A percentile compares a stretch with the other conserved stretches of the same genome.
These are phyloP conservation scores for Rhodotorula paludigena DNA, from an alignment of 768 basidiomycete species.

Conservation along the genomic window DNA sequence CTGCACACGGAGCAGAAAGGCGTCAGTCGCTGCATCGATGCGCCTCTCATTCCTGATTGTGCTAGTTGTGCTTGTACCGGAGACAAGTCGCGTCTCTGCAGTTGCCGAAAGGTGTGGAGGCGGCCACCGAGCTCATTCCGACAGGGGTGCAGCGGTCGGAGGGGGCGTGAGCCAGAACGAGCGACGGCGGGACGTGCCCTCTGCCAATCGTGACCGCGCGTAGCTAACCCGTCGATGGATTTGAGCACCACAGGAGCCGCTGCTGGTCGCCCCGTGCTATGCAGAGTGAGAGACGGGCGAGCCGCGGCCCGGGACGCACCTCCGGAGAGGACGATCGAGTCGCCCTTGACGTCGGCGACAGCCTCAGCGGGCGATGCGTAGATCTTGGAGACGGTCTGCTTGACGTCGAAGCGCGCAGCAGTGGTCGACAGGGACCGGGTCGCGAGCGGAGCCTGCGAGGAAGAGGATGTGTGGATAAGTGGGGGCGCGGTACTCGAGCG, in stretches of 20 bases:
- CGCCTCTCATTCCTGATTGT: too few relatives aligned
- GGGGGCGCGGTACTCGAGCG: not conserved
- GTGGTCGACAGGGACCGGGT: conserved; percentile 17
- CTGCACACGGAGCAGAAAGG: conserved; percentile 49
- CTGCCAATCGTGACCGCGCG: too few relatives aligned
- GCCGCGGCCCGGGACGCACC: conserved; percentile 53
- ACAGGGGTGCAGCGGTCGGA: too few relatives aligned
- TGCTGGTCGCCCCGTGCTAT: not conserved
- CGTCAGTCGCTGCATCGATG: too few relatives aligned
- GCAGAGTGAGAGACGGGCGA: too few relatives aligned
- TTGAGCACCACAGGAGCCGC: not conserved
- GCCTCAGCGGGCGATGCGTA: conserved; percentile 78
- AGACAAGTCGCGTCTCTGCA: too few relatives aligned
- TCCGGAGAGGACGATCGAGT: conserved; percentile 71
- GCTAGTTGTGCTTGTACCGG: too few relatives aligned
- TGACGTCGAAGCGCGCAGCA: conserved; percentile 9
- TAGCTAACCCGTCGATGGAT: not conserved
- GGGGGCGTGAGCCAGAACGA: too few relatives aligned
- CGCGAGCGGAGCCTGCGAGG: not conserved
- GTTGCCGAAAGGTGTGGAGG: not conserved
- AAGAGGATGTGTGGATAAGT: not conserved
- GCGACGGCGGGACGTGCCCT: too few relatives aligned
- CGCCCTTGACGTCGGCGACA: conserved; percentile 72
- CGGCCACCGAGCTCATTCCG: too few relatives aligned
- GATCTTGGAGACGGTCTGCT: conserved; percentile 52